Percentiles rank a stretch among this genome's conserved stretches.
phyloP scores from a whole-genome alignment of 1,284 basidiomycete genomes.

The Cutaneotrichosporon curvatum region DNA sequence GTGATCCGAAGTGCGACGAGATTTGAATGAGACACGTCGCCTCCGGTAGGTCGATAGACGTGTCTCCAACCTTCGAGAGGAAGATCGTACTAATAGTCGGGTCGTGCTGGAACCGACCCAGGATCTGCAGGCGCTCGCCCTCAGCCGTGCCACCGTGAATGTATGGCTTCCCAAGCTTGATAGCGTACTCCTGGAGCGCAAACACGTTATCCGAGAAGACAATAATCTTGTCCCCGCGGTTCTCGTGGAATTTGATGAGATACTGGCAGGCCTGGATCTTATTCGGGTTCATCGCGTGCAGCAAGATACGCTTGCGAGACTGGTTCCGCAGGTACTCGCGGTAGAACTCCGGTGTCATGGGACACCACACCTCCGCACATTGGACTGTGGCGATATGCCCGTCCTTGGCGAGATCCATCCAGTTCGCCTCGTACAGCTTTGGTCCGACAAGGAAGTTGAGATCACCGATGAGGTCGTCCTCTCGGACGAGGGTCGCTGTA shows the following conservation, averaged over 20 bases:
- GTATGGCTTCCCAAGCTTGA: slow-evolving; percentile 86
- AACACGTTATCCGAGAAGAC: slow-evolving; percentile 99
- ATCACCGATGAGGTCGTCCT: slow-evolving; percentile 98
- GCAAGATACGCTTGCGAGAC: slow-evolving; percentile 84
- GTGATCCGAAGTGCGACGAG: slow-evolving; percentile 98
- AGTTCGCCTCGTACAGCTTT: slow-evolving; percentile 98
- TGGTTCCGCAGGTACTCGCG: slow-evolving; percentile 78
- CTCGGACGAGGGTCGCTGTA: slow-evolving; percentile 88
- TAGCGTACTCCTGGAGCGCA: slow-evolving; percentile 93
- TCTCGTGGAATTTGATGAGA: slow-evolving; percentile 96
- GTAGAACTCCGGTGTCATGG: slow-evolving; percentile 99
- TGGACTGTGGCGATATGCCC: slow-evolving; percentile 99
- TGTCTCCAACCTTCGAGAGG: slow-evolving; percentile 98
- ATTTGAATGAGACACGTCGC: slow-evolving; percentile 99
- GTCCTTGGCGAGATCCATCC: slow-evolving; percentile 99
- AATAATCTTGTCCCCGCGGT: slow-evolving; percentile 96
- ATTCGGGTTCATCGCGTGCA: slow-evolving; percentile 99
- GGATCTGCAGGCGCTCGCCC: slow-evolving; percentile 87
- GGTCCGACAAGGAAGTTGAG: slow-evolving; percentile 99
- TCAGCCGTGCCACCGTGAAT: slow-evolving; percentile 97
- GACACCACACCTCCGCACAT: slow-evolving; percentile 99
- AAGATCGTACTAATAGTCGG: slow-evolving; percentile 97
- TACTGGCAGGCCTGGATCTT: slow-evolving; percentile 99
- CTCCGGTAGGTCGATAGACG: slow-evolving; percentile 97
- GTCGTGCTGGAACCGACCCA: slow-evolving; percentile 93